A percentile compares a stretch with the other conserved stretches of the same genome.
Conservation (phyloP, 2,329 filamentous ascomycete species). For the Aspergillus japonicus region DNA sequence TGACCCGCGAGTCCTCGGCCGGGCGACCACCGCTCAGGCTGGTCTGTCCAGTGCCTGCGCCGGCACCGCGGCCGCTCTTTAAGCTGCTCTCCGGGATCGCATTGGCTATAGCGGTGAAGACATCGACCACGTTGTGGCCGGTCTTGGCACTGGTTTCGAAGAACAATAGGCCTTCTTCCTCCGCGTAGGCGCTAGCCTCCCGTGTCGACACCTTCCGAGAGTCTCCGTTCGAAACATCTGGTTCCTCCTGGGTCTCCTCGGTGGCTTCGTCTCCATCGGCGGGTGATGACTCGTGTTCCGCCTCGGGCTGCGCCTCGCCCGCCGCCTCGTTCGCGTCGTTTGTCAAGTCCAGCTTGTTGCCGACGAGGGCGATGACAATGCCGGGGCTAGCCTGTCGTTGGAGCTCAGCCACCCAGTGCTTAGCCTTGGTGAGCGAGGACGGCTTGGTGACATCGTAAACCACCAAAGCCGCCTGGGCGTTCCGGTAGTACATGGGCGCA, state of each 20-base stretch:
- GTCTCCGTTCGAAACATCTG: constrained; percentile 65
- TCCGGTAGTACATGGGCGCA: constrained; percentile 99
- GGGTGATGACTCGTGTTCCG: constrained; percentile 37
- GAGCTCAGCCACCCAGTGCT: constrained; percentile 97
- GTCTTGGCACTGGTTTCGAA: constrained; percentile 99
- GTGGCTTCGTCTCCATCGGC: constrained; percentile 43
- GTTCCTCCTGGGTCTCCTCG: constrained; percentile 53
- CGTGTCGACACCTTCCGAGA: constrained; percentile 86
- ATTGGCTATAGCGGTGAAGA: constrained; percentile 97
- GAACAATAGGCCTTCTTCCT: constrained; percentile 90
- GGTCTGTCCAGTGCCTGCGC: constrained; percentile 58
- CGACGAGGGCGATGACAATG: constrained; percentile 94
- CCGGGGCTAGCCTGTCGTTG: constrained; percentile 94
- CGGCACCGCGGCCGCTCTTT: constrained; percentile 78
- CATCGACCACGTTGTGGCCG: constrained; percentile 87
- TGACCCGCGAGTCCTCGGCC: constrained; percentile 66
- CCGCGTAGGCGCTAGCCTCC: constrained; percentile 88
- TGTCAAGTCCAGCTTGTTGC: constrained; percentile 93
- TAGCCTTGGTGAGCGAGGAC: constrained; percentile 91
- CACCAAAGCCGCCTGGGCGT: constrained; percentile 93
- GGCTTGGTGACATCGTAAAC: constrained; percentile 99
- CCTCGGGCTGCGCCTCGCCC: constrained; percentile 32
- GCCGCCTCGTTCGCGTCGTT: constrained; percentile 53
- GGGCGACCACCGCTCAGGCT: constrained; percentile 55
- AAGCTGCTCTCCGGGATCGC: constrained; percentile 95